Evolutionary conservation across 2,329 filamentous ascomycete genomes (phyloP).

Genomic region (Magnaporthiopsis incrustans): DNA sequence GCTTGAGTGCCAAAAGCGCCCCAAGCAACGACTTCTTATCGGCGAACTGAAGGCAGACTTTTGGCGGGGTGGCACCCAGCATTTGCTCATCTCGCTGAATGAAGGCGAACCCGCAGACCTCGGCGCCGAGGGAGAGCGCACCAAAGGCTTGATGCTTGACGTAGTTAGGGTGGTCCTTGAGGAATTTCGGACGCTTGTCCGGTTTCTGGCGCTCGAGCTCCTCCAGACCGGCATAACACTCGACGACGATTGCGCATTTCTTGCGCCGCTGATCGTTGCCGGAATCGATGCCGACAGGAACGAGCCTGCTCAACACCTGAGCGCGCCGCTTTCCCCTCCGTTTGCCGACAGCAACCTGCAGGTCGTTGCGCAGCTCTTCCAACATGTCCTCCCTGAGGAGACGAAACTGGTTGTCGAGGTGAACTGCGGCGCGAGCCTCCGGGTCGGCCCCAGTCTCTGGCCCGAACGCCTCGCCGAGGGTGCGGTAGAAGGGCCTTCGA

Average conservation of each 20-base stretch:
- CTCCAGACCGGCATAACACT: slow-evolving; percentile 31
- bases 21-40: slow-evolving; percentile 36
- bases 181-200: slow-evolving; percentile 30
- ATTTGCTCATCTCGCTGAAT: slow-evolving; percentile 42
- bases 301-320: slow-evolving; percentile 30
- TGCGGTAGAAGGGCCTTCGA: slow-evolving; percentile 46
- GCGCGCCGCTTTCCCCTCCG: slow-evolving; percentile 35
- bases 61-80: slow-evolving; percentile 34
- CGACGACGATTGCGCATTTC: slow-evolving; percentile 32
- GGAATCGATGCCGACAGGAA: slow-evolving; percentile 28
- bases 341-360: slow-evolving; percentile 40
- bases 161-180: slow-evolving; percentile 39
- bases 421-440: slow-evolving; percentile 32
- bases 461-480: slow-evolving; percentile 39
- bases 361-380: slow-evolving; percentile 53
- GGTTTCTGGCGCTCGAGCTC: slow-evolving; percentile 28
- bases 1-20: slow-evolving; percentile 35
- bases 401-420: slow-evolving; percentile 66
- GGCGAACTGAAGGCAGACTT: slow-evolving; percentile 43
- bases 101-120: slow-evolving; percentile 52
- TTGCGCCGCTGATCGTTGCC: slow-evolving; percentile 21
- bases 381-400: slow-evolving; percentile 66
- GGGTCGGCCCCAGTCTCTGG: slow-evolving; percentile 12
- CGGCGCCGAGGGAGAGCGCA: slow-evolving; percentile 42
- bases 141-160: slow-evolving; percentile 55